These are phyloP conservation scores for Gentiana straminea DNA, from an alignment of 257 asterid species.

Conservation along the genomic window DNA sequence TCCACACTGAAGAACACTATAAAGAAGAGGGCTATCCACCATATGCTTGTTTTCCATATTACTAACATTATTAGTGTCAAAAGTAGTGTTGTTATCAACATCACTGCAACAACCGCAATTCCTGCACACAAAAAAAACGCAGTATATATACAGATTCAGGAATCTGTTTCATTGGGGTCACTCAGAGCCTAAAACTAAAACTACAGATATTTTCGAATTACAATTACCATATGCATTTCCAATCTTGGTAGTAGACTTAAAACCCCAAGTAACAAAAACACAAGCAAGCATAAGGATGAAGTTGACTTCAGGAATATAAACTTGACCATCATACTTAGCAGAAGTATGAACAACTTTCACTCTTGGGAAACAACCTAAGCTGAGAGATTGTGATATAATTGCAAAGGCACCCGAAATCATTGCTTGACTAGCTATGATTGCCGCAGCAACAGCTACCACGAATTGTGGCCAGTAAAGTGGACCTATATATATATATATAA, in stretches of 20 bases:
- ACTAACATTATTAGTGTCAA: slow-evolving; percentile 49
- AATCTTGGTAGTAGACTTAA: slow-evolving; percentile 43
- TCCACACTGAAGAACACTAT: slow-evolving; percentile 24
- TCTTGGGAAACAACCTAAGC: slow-evolving; percentile 57
- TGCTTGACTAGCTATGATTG: slow-evolving; percentile 77
- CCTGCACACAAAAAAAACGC: slow-evolving; percentile 17
- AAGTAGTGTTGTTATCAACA: slow-evolving; percentile 47
- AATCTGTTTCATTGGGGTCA: no score
- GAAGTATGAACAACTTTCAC: slow-evolving; percentile 69
- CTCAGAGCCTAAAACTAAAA: no score
- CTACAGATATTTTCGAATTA: no score
- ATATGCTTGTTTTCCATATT: slow-evolving; percentile 53
- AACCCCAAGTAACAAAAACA: slow-evolving; percentile 33
- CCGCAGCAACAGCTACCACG: slow-evolving; percentile 59
- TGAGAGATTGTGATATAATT: slow-evolving; percentile 51
- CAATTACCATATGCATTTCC: slow-evolving; percentile 69
- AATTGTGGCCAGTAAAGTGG: slow-evolving; percentile 67
- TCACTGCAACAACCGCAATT: slow-evolving; percentile 64
- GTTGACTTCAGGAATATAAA: slow-evolving; percentile 67
- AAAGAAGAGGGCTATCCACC: slow-evolving; percentile 39
- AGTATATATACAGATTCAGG: no score
- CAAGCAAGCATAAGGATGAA: slow-evolving; percentile 66
- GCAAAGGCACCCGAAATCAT: slow-evolving; percentile 69
- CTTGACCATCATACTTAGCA: slow-evolving; percentile 54
- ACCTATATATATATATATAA: slow-evolving; percentile 28